Percentiles rank a stretch among this genome's conserved stretches.
These are phyloP conservation scores for Calonectria fujianensis DNA, from an alignment of 2,329 filamentous ascomycete genomes.

Conservation along the genomic window DNA sequence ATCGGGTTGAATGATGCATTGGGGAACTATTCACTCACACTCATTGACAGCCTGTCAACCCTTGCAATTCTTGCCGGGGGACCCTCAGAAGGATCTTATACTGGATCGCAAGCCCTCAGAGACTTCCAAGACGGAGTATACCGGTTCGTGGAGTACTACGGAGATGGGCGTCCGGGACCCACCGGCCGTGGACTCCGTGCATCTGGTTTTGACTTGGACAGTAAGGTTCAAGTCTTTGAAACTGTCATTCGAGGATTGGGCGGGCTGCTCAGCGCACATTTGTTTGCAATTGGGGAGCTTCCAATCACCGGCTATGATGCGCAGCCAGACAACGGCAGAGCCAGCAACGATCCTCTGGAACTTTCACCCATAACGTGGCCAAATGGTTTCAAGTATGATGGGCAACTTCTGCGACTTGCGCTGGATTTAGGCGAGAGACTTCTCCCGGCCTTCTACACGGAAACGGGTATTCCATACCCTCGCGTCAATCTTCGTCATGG, in stretches of 20 bases:
- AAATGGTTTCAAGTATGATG: conserved; percentile 88
- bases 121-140: conserved; percentile 89
- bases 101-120: conserved; percentile 71
- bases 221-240: conserved; percentile 99
- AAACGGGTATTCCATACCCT: conserved; percentile 94
- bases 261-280: conserved; percentile 91
- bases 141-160: conserved; percentile 87
- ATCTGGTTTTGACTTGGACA: conserved; percentile 93
- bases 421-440: conserved; percentile 89
- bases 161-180: conserved; percentile 84
- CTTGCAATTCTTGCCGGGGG: conserved; percentile 92
- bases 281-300: conserved; percentile 93
- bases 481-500: conserved; percentile 93
- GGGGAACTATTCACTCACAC: conserved; percentile 96
- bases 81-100: conserved; percentile 65
- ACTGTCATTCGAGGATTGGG: conserved; percentile 96
- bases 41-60: conserved; percentile 96
- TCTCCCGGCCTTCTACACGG: conserved; percentile 92
- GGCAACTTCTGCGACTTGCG: conserved; percentile 92
- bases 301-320: conserved; percentile 88
- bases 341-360: conserved; percentile 65
- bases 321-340: conserved; percentile 51
- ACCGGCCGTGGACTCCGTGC: conserved; percentile 82
- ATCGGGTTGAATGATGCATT: conserved; percentile 95
- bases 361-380: conserved; percentile 80